Conservation (phyloP, 1,139 yeast genomes). For the Blastobotrys persicus region DNA sequence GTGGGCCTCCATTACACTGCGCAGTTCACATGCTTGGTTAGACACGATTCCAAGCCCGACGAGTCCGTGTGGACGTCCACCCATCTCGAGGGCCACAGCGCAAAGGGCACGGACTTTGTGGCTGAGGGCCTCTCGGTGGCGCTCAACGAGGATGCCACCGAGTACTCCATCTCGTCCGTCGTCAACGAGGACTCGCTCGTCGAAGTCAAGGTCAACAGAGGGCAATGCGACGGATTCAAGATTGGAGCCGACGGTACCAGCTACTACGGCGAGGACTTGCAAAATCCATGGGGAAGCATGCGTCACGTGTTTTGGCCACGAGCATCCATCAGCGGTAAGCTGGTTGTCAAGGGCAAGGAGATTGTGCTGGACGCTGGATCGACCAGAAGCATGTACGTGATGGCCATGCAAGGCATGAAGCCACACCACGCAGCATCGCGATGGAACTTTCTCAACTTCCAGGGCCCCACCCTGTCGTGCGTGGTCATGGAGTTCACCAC, state of each 20-base stretch:
- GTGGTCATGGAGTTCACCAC: slow-evolving; percentile 95
- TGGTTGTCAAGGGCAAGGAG: slow-evolving; percentile 40
- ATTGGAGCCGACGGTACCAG: slow-evolving; percentile 88
- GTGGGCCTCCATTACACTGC: slow-evolving; percentile 90
- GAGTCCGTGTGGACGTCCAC: slow-evolving; percentile 83
- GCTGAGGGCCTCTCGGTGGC: slow-evolving; percentile 62
- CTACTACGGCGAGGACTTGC: slow-evolving; percentile 69
- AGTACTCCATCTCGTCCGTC: slow-evolving; percentile 58
- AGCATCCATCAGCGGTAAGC: slow-evolving; percentile 63
- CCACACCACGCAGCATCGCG: slow-evolving; percentile 98
- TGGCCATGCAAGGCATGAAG: slow-evolving; percentile 99
- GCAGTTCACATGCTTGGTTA: slow-evolving; percentile 86
- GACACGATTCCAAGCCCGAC: slow-evolving; percentile 51
- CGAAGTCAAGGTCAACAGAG: slow-evolving; percentile 59
- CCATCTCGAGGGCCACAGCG: slow-evolving; percentile 72
- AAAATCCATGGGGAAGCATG: slow-evolving; percentile 96
- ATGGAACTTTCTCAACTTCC: slow-evolving; percentile 94
- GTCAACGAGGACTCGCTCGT: slow-evolving; percentile 74
- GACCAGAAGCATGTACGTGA: slow-evolving; percentile 79
- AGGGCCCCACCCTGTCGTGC: slow-evolving; percentile 68
- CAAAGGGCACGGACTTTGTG: slow-evolving; percentile 75
- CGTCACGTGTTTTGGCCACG: slow-evolving; percentile 97
- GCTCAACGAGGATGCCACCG: slow-evolving; percentile 53
- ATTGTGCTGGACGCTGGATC: slow-evolving; percentile 39
- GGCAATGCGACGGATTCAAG: slow-evolving; percentile 73